These are phyloP conservation scores for Stenogyne calaminthoides DNA, from an alignment of 305 asterid genomes.

Conservation along the genomic window DNA sequence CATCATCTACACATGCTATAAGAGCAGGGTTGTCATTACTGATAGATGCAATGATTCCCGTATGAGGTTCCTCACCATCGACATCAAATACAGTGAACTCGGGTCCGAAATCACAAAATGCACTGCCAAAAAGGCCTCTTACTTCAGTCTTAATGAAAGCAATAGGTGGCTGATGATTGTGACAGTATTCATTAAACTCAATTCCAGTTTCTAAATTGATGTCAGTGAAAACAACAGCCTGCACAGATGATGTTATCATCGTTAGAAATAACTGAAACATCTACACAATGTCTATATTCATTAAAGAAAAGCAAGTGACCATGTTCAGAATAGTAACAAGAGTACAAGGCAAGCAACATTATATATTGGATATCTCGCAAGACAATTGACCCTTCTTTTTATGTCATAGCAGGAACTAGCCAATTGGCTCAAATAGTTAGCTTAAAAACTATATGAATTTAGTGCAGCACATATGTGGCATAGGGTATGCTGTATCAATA, in stretches of 20 bases:
- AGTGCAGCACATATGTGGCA: background rate
- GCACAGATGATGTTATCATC: slow-evolving; percentile 29
- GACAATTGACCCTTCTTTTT: slow-evolving; percentile 1
- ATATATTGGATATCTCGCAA: background rate
- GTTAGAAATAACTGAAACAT: slow-evolving; percentile 24
- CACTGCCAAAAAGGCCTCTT: slow-evolving; percentile 87
- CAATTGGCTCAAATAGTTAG: background rate
- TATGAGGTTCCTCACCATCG: slow-evolving; percentile 95
- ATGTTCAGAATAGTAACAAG: background rate
- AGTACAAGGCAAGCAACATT: background rate
- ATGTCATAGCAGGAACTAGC: slow-evolving; percentile 14
- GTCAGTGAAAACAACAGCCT: slow-evolving; percentile 94
- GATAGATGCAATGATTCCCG: slow-evolving; percentile 89
- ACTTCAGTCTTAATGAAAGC: slow-evolving; percentile 92
- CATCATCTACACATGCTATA: slow-evolving; percentile 91
- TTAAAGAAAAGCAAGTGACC: background rate
- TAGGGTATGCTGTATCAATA: background rate
- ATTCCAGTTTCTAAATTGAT: slow-evolving; percentile 58
- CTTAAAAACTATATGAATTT: background rate
- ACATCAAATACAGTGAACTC: slow-evolving; percentile 85
- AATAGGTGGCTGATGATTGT: slow-evolving; percentile 85
- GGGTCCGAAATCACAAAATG: slow-evolving; percentile 93
- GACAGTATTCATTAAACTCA: slow-evolving; percentile 84
- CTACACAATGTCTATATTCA: background rate
- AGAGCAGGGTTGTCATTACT: slow-evolving; percentile 88